These are phyloP conservation scores for Gossypium sturtianum DNA, from an alignment of 345 rosid species.

Conservation along the genomic window DNA sequence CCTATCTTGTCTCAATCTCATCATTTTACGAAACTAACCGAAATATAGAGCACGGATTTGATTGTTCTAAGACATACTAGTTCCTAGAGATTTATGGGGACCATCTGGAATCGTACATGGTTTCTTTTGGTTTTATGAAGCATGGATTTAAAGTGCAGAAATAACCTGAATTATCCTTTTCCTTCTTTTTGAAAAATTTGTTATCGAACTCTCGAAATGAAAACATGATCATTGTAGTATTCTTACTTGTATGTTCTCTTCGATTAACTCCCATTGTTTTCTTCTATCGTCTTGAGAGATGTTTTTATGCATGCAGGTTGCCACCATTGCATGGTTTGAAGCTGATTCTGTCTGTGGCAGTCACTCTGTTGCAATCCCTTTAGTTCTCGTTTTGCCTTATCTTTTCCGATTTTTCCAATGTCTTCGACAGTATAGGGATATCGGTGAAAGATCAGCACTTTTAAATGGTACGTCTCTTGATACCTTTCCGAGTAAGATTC, in stretches of 20 bases:
- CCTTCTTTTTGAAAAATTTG: background rate
- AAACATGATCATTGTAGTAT: background rate
- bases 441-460: constrained; percentile 62
- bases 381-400: constrained; percentile 91
- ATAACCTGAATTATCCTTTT: background rate
- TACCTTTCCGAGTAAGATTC: background rate
- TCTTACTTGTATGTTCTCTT: background rate
- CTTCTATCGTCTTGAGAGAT: constrained; percentile 13
- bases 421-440: constrained; percentile 89
- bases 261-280: background rate
- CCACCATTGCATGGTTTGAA: constrained; percentile 99
- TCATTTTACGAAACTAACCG: background rate
- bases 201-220: background rate
- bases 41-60: background rate
- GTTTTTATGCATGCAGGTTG: constrained; percentile 56
- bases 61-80: background rate
- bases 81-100: background rate
- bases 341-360: constrained; percentile 97
- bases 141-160: background rate
- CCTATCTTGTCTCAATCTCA: background rate
- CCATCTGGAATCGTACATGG: background rate
- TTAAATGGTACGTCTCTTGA: constrained; percentile 52
- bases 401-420: constrained; percentile 87
- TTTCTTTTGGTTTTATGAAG: background rate
- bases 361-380: constrained; percentile 87